Conservation (phyloP, 805 yeast species). For the Starmerella davenportii region DNA sequence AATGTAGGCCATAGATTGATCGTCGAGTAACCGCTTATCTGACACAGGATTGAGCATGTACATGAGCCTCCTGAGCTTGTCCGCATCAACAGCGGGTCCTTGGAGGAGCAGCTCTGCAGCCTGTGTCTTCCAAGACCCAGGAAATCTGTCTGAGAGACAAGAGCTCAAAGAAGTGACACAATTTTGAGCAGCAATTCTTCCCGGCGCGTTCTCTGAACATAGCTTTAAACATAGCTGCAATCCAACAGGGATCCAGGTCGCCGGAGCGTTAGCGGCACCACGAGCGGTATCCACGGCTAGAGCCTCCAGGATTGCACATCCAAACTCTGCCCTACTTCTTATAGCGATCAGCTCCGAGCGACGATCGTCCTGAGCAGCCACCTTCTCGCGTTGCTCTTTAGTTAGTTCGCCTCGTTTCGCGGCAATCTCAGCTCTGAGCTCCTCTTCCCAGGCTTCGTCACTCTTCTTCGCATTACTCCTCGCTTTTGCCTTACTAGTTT, state of each 20-base stretch:
- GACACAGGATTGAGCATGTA: constrained; percentile 59
- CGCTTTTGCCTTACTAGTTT: background rate
- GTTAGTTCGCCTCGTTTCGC: constrained; percentile 39
- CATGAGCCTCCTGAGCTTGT: constrained; percentile 44
- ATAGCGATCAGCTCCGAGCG: constrained; percentile 30
- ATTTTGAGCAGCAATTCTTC: constrained; percentile 21
- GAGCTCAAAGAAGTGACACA: constrained; percentile 40
- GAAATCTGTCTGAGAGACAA: constrained; percentile 36
- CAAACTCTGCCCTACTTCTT: constrained; percentile 29
- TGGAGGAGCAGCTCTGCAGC: constrained; percentile 54
- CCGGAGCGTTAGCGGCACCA: constrained; percentile 47
- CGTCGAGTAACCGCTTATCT: constrained; percentile 54
- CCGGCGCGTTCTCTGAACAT: constrained; percentile 27
- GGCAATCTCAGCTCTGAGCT: constrained; percentile 56
- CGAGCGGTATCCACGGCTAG: constrained; percentile 28
- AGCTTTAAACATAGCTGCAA: constrained; percentile 33
- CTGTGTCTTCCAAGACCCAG: constrained; percentile 26
- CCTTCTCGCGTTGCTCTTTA: constrained; percentile 58
- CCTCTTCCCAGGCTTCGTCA: constrained; percentile 68
- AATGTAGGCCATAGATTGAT: constrained; percentile 49
- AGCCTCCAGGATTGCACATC: constrained; percentile 35
- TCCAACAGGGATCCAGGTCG: constrained; percentile 57
- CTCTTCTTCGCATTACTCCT: constrained; percentile 22
- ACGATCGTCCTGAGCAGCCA: constrained; percentile 41
- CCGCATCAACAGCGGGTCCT: constrained; percentile 27